phyloP scores from a whole-genome alignment of 148 eudicot species.

The Rhododendron ferrugineum region DNA sequence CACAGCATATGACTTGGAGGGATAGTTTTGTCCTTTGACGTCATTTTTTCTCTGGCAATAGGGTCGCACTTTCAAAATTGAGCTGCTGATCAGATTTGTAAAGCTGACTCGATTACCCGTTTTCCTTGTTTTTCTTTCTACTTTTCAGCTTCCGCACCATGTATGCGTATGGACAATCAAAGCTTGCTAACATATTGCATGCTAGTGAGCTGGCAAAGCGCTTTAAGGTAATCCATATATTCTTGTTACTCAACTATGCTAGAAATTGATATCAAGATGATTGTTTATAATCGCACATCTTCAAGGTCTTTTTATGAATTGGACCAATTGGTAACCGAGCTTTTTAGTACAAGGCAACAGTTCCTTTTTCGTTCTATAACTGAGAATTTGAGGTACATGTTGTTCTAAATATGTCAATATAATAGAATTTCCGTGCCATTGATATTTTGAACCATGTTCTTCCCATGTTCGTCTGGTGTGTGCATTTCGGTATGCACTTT shows the following conservation, averaged over 20 bases:
- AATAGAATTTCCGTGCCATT: neutral
- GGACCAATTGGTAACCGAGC: neutral
- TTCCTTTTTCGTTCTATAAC: neutral
- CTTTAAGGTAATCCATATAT: conserved; percentile 46
- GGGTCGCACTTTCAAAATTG: neutral
- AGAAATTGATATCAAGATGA: neutral
- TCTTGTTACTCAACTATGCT: neutral
- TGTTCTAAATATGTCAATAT: neutral
- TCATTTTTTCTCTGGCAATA: neutral
- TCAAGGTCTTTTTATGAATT: neutral
- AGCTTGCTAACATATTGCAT: conserved; percentile 80
- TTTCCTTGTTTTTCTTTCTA: neutral
- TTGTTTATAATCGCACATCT: neutral
- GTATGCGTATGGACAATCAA: conserved; percentile 83
- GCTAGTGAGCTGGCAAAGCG: conserved; percentile 66
- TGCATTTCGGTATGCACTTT: neutral
- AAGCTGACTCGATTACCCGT: neutral
- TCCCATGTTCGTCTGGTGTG: neutral
- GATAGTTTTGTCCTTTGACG: neutral
- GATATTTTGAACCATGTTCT: neutral
- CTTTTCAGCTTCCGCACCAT: conserved; percentile 51
- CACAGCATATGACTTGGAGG: neutral
- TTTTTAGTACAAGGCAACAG: neutral
- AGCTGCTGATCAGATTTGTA: neutral
- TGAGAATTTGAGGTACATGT: neutral